Evolutionary conservation across 2,329 filamentous ascomycete genomes (phyloP).

Genomic region (Colletotrichum lini): DNA sequence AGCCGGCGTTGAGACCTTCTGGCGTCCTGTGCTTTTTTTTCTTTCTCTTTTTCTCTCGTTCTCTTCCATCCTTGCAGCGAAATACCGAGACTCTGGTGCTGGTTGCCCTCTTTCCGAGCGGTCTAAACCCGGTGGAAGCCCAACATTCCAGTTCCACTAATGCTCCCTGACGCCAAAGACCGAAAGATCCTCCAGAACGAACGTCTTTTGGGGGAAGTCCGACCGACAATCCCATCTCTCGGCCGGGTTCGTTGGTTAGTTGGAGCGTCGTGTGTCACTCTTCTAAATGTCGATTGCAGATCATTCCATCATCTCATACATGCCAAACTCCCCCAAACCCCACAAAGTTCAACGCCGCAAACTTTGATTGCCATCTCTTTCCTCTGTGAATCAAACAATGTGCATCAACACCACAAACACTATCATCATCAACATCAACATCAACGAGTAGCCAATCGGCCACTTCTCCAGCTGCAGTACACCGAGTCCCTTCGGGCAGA

Average conservation of each 20-base stretch:
- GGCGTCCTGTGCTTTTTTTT: constrained; percentile 38
- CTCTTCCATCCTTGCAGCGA: constrained; percentile 28
- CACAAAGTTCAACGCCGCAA: neutral
- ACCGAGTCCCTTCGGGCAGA: neutral
- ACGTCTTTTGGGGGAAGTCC: neutral
- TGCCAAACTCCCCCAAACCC: neutral
- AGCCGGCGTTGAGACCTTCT: constrained; percentile 12
- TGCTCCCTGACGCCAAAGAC: constrained; percentile 1
- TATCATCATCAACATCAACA: neutral
- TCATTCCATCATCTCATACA: constrained; percentile 13
- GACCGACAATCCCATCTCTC: neutral
- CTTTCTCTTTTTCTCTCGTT: neutral
- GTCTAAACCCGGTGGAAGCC: constrained; percentile 2
- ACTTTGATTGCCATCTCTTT: neutral
- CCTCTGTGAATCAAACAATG: neutral
- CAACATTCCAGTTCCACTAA: constrained; percentile 12
- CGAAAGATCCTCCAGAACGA: neutral
- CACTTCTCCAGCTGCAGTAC: neutral
- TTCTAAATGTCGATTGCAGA: constrained; percentile 13
- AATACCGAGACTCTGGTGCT: constrained; percentile 27
- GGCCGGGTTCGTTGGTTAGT: constrained; percentile 12
- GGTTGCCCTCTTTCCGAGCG: neutral
- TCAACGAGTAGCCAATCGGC: neutral
- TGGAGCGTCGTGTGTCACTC: neutral
- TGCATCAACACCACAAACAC: neutral